phyloP scores from a whole-genome alignment of 129 eudicot genomes.

The Helianthus annuus region DNA sequence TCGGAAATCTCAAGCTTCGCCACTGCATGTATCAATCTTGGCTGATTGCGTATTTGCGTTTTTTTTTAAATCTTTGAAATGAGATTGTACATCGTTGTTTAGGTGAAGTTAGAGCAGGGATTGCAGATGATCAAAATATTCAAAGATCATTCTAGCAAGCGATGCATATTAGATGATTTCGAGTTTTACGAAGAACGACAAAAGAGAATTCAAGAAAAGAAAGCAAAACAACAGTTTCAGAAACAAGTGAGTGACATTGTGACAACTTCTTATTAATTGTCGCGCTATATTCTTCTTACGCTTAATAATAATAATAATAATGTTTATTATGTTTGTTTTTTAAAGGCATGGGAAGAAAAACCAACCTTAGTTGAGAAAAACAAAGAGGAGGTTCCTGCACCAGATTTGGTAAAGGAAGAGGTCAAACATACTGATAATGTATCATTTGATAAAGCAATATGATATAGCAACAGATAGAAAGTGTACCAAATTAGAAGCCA shows the following conservation, averaged over 20 bases:
- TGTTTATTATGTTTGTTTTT: neutral
- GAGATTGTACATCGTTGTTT: neutral
- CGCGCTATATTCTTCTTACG: too few relatives aligned
- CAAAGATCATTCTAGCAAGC: constrained; percentile 64
- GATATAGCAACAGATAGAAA: constrained; percentile 1
- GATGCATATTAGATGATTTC: constrained; percentile 75
- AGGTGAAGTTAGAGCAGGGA: constrained; percentile 80
- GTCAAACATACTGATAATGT: constrained; percentile 26
- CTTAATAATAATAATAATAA: too few relatives aligned
- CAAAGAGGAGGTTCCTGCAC: constrained; percentile 30
- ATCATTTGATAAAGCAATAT: neutral
- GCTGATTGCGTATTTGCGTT: too few relatives aligned
- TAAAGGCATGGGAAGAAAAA: constrained; percentile 28
- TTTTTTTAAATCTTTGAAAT: too few relatives aligned
- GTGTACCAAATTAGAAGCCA: neutral
- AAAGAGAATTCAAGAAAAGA: constrained; percentile 73
- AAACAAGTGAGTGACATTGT: constrained; percentile 42
- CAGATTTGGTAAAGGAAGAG: constrained; percentile 27
- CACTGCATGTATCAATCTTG: too few relatives aligned
- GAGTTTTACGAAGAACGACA: constrained; percentile 82
- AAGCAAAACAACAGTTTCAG: constrained; percentile 69
- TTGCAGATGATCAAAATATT: constrained; percentile 66
- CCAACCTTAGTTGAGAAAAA: constrained; percentile 31
- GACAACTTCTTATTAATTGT: too few relatives aligned
- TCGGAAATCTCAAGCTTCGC: too few relatives aligned